A percentile compares a stretch with the other conserved stretches of the same genome.
These are phyloP conservation scores for Phialocephala subalpina DNA, from an alignment of 2,329 filamentous ascomycete genomes.

Conservation along the genomic window DNA sequence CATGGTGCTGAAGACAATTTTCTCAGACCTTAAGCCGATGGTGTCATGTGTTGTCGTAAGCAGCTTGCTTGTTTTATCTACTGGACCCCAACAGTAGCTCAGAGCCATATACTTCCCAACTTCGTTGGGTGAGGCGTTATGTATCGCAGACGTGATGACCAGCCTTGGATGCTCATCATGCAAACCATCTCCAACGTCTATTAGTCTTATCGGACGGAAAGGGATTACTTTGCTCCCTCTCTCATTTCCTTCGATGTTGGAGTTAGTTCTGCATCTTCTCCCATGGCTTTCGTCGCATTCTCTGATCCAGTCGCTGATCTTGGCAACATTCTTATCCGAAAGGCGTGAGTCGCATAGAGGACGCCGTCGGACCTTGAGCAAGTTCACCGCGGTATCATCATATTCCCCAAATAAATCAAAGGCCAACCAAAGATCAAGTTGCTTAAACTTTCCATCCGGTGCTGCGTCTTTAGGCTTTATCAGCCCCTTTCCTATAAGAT, in stretches of 20 bases:
- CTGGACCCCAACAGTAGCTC: conserved; percentile 28
- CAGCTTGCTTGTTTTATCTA: conserved; percentile 15
- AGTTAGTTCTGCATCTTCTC: neutral
- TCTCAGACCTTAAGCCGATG: neutral
- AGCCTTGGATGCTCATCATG: neutral
- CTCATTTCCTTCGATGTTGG: neutral
- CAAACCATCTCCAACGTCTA: neutral
- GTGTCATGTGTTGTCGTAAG: conserved; percentile 28
- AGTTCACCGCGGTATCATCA: neutral
- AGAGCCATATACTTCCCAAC: conserved; percentile 4
- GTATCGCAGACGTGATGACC: neutral
- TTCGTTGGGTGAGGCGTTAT: neutral
- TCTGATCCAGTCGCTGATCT: neutral
- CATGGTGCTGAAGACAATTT: conserved; percentile 16
- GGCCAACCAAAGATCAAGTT: neutral
- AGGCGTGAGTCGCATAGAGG: neutral
- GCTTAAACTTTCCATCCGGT: neutral
- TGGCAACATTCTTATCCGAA: neutral
- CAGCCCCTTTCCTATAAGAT: neutral
- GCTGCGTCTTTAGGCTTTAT: neutral
- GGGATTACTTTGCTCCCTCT: neutral
- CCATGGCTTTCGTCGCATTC: neutral
- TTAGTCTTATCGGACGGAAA: neutral
- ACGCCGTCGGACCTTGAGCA: neutral
- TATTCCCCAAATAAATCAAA: conserved; percentile 2